Evolutionary conservation across 805 yeast species (phyloP).

Genomic region (Wickerhamomyces bovis): DNA sequence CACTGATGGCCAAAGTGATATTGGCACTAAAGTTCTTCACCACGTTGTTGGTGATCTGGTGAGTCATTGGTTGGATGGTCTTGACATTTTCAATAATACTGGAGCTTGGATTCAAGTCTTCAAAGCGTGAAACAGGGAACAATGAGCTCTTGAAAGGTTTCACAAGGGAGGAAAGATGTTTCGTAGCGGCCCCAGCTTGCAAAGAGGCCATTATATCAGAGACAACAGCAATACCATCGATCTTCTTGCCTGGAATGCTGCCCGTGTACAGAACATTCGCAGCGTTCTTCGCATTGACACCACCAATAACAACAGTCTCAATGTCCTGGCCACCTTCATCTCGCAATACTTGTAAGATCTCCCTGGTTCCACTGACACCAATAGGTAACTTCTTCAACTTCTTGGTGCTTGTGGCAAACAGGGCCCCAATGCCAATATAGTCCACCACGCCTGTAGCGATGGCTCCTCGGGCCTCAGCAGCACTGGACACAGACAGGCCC

Average conservation of each 20-base stretch:
- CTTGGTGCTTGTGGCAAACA: slow-evolving; percentile 71
- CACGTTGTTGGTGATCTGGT: slow-evolving; percentile 85
- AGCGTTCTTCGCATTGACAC: slow-evolving; percentile 60
- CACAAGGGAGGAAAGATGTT: slow-evolving; percentile 24
- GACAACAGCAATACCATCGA: slow-evolving; percentile 87
- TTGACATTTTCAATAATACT: slow-evolving; percentile 22
- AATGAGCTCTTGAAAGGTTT: slow-evolving; percentile 9
- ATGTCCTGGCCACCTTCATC: slow-evolving; percentile 31
- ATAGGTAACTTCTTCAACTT: slow-evolving; percentile 47
- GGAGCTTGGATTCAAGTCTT: neutral
- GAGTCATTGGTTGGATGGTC: slow-evolving; percentile 54
- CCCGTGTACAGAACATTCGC: slow-evolving; percentile 50
- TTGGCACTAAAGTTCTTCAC: slow-evolving; percentile 87
- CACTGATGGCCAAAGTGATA: slow-evolving; percentile 76
- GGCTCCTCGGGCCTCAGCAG: slow-evolving; percentile 49
- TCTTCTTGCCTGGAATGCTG: slow-evolving; percentile 34
- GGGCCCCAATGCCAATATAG: slow-evolving; percentile 81
- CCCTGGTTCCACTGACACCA: slow-evolving; percentile 64
- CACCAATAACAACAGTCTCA: slow-evolving; percentile 75
- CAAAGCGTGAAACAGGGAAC: neutral
- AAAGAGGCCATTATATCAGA: slow-evolving; percentile 71
- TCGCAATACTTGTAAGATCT: slow-evolving; percentile 42
- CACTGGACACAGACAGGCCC: slow-evolving; percentile 69
- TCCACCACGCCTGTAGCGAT: slow-evolving; percentile 46
- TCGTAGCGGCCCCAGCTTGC: slow-evolving; percentile 49